These are phyloP conservation scores for Scleroderma citrinum DNA, from an alignment of 768 basidiomycete species.

Conservation along the genomic window DNA sequence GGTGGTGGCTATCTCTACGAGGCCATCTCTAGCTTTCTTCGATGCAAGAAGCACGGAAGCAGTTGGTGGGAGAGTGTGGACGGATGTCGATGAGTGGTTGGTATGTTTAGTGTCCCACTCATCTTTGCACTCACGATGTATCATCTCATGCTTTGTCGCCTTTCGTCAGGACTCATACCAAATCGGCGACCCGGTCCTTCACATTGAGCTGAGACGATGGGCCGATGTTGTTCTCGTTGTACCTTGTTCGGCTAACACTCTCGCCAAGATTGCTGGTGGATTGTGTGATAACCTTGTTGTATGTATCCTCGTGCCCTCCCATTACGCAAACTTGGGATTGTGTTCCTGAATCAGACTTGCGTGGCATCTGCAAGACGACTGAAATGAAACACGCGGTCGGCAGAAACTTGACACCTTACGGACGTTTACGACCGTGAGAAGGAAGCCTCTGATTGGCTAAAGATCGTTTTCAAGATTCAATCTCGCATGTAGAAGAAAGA, in stretches of 20 bases:
- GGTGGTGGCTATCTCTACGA: conserved; percentile 81
- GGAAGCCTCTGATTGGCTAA: no score
- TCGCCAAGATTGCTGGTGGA: conserved; percentile 87
- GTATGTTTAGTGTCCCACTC: conserved; percentile 39
- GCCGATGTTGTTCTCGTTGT: conserved; percentile 93
- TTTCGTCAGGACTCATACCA: conserved; percentile 56
- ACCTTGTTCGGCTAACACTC: conserved; percentile 95
- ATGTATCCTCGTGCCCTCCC: conserved; percentile 3
- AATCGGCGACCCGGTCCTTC: conserved; percentile 88
- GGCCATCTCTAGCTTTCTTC: conserved; percentile 74
- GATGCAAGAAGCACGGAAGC: conserved; percentile 43
- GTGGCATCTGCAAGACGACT: no score
- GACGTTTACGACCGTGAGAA: no score
- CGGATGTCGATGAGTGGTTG: conserved; percentile 88
- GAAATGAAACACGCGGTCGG: no score
- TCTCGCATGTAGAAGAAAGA: no score
- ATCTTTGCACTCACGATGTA: background rate
- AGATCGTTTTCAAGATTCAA: no score
- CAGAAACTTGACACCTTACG: no score
- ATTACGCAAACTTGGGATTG: no score
- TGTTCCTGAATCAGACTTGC: no score
- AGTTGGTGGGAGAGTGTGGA: conserved; percentile 69
- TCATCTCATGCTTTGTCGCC: background rate
- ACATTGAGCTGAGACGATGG: conserved; percentile 93
- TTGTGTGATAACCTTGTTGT: conserved; percentile 89